phyloP scores from a whole-genome alignment of 1,139 yeast species.

The Pichia sp. region DNA sequence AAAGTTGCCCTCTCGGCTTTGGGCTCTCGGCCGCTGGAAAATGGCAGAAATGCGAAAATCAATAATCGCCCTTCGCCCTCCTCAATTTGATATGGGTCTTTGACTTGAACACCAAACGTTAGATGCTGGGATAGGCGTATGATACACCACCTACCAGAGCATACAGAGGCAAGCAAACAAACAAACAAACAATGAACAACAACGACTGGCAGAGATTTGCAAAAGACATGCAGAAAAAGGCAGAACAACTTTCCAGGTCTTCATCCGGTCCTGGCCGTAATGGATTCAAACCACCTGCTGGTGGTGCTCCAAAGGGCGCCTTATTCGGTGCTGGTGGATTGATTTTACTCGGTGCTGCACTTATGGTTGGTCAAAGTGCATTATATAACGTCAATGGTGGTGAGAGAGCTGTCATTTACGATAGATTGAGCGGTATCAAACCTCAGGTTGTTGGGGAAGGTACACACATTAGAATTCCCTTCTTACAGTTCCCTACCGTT shows the following conservation, averaged over 20 bases:
- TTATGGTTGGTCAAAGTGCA: constrained; percentile 61
- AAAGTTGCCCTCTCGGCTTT: background rate
- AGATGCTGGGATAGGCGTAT: no score
- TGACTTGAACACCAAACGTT: no score
- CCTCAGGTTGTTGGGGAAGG: constrained; percentile 89
- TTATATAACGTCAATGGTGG: constrained; percentile 98
- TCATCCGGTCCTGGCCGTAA: constrained; percentile 31
- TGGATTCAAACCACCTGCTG: constrained; percentile 24
- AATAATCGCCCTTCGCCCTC: no score
- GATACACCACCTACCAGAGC: no score
- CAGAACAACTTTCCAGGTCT: constrained; percentile 40
- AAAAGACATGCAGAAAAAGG: constrained; percentile 57
- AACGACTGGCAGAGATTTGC: constrained; percentile 65
- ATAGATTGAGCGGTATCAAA: constrained; percentile 81
- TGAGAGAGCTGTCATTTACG: constrained; percentile 92
- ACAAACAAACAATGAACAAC: constrained; percentile 29
- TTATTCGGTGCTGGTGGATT: constrained; percentile 80
- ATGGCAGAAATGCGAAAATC: no score
- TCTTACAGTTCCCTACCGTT: constrained; percentile 89
- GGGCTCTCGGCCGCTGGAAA: no score
- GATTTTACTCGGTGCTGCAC: constrained; percentile 64
- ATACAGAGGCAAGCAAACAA: no score
- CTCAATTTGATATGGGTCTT: no score
- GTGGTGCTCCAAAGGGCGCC: constrained; percentile 45
- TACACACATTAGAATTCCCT: constrained; percentile 88